Percentiles rank a stretch among this genome's conserved stretches.
Evolutionary conservation across 768 basidiomycete genomes (phyloP).

Genomic region (Lactifluus subvellereus): DNA sequence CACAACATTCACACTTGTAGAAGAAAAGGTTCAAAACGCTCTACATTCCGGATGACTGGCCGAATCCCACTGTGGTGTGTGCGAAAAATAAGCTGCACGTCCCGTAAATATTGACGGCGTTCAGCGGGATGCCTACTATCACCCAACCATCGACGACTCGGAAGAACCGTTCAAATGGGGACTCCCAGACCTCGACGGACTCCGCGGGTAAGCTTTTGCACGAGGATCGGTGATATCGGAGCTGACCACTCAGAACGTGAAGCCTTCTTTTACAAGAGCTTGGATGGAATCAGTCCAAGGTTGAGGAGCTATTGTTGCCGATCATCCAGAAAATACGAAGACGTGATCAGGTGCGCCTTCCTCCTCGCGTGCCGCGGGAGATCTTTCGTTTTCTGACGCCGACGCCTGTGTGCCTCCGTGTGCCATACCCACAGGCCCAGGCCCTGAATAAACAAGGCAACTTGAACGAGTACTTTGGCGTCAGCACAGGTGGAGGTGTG

Average conservation of each 20-base stretch:
- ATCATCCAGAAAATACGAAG: slow-evolving; percentile 87
- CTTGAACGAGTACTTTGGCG: slow-evolving; percentile 69
- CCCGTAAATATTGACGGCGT: not conserved
- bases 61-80: slow-evolving; percentile 83
- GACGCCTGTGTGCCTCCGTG: not conserved
- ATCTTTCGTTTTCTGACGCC: not conserved
- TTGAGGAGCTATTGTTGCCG: slow-evolving; percentile 85
- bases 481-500: slow-evolving; percentile 59
- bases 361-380: slow-evolving; percentile 8
- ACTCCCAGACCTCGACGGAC: slow-evolving; percentile 88
- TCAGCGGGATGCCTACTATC: slow-evolving; percentile 88
- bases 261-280: slow-evolving; percentile 76
- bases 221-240: slow-evolving; percentile 19
- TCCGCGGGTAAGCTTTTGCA: slow-evolving; percentile 59
- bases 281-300: slow-evolving; percentile 75
- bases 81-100: not conserved
- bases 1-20: slow-evolving; percentile 35
- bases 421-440: slow-evolving; percentile 38
- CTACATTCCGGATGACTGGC: slow-evolving; percentile 81
- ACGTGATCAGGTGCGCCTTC: slow-evolving; percentile 56
- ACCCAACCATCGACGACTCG: slow-evolving; percentile 85
- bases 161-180: slow-evolving; percentile 97
- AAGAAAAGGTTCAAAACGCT: slow-evolving; percentile 87
- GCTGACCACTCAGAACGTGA: slow-evolving; percentile 19
- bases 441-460: slow-evolving; percentile 73